Evolutionary conservation across 768 basidiomycete species (phyloP), one percentile per base, ranked within the genome.

Genomic region (Leucosporidium scottii): DNA sequence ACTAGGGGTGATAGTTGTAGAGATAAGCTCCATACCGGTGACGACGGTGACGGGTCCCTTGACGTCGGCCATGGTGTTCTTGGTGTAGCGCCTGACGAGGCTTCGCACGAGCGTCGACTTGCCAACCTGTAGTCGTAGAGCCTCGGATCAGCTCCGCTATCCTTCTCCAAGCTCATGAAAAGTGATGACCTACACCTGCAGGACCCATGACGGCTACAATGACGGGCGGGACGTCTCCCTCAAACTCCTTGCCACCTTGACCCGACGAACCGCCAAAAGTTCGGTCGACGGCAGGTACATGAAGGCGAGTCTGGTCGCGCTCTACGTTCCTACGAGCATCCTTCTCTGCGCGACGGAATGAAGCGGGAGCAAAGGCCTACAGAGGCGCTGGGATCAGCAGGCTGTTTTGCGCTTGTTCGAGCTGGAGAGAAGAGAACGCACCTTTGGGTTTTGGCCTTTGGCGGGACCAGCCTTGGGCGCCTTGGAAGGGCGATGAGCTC

Each of bases 41-140:
- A 98, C 88, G 27, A 98, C 89, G 0, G 96, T 99, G 59, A 98
- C 86, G 7, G 96, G 96, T 0, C 96, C 96, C 74, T 89, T 87
- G 66, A 88, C 86, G 31, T 97, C 90, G 72, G 85, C 86, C 30
- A 98, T 79, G 0, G 89, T 91, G 79, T 96, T 93, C 76, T 97
- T 99, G 15, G 94, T 91, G 78, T 91, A 93, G 54, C 94, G 82
- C 69, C 91, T 83, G 47, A 99, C 87, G 25, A 99, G 85, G 72
- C 87, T 90, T 77, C 93, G 91, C 72, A 98, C 83, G 17, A 99
- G 82, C 2, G 93, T 98, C 1, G 91, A 90, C 79, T 98, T 99
- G 64, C 96, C 96, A 34, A 97, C 79, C 79, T 80, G 72, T 15
- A 23, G 36, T 3, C 13, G 0, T 12, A n/a, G 3, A 28, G 25